These are phyloP conservation scores for Candida tibetensis DNA, from an alignment of 805 yeast species.

Conservation along the genomic window DNA sequence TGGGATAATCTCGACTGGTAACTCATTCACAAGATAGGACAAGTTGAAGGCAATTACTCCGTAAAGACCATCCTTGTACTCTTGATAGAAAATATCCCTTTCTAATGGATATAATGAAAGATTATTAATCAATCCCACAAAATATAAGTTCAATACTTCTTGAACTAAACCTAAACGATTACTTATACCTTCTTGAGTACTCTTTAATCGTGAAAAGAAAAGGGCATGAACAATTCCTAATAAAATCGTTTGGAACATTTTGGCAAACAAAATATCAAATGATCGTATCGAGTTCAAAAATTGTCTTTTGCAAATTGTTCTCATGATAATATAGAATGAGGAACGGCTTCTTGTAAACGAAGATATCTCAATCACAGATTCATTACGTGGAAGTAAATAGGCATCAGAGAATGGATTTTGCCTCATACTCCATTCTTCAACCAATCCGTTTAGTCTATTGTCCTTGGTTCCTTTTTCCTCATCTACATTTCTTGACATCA, in stretches of 20 bases:
- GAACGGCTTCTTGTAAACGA: constrained; percentile 2
- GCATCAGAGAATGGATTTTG: neutral
- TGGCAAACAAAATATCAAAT: constrained; percentile 19
- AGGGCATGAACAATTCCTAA: constrained; percentile 21
- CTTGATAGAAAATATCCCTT: constrained; percentile 26
- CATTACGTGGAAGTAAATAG: neutral
- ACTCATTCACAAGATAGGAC: constrained; percentile 23
- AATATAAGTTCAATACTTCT: constrained; percentile 21
- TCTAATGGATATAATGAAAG: constrained; percentile 22
- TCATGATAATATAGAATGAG: constrained; percentile 8
- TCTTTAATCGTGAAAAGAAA: constrained; percentile 23
- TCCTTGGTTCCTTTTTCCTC: constrained; percentile 24
- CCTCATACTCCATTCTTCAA: constrained; percentile 24
- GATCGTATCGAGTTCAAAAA: constrained; percentile 19
- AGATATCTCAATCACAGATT: neutral
- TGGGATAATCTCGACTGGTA: constrained; percentile 24
- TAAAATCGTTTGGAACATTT: constrained; percentile 17
- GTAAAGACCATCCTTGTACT: constrained; percentile 23
- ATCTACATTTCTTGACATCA: constrained; percentile 44
- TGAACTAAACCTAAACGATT: constrained; percentile 26
- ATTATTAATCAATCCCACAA: constrained; percentile 26
- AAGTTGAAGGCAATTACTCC: constrained; percentile 20
- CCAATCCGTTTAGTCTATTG: constrained; percentile 22
- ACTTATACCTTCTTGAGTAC: constrained; percentile 18
- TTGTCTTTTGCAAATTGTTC: constrained; percentile 17